Percentiles rank a stretch among this genome's conserved stretches.
Evolutionary conservation across 2,329 filamentous ascomycete species (phyloP).

Genomic region (Talaromyces sp.): DNA sequence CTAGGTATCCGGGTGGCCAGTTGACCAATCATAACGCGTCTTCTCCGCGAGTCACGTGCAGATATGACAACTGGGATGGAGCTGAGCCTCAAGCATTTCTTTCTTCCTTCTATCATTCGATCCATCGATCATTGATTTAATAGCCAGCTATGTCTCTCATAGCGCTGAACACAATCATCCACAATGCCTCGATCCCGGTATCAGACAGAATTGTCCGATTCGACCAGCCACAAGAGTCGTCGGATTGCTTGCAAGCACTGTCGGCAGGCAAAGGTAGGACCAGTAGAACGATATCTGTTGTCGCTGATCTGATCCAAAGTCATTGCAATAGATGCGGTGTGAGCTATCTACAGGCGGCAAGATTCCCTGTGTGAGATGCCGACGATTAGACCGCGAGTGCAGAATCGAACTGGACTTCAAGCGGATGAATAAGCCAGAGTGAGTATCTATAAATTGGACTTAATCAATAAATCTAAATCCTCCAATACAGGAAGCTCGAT

Average conservation of each 20-base stretch:
- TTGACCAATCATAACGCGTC: neutral
- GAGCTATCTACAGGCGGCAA: slow-evolving; percentile 12
- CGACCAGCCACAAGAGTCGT: neutral
- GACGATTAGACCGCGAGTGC: slow-evolving; percentile 13
- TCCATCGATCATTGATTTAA: neutral
- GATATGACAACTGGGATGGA: neutral
- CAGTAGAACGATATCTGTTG: neutral
- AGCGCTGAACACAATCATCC: neutral
- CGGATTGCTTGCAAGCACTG: slow-evolving; percentile 14
- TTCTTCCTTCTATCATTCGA: neutral
- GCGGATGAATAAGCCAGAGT: slow-evolving; percentile 16
- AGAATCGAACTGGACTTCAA: slow-evolving; percentile 13
- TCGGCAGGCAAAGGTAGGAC: slow-evolving; percentile 15
- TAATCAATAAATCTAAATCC: neutral
- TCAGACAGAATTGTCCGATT: neutral
- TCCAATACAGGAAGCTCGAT: slow-evolving; percentile 12
- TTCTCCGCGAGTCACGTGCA: neutral
- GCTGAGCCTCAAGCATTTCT: neutral
- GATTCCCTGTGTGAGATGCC: slow-evolving; percentile 13
- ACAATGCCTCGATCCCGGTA: slow-evolving; percentile 5
- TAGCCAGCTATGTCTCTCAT: neutral
- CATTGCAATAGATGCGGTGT: slow-evolving; percentile 13
- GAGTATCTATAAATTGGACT: neutral
- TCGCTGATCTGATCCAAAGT: neutral
- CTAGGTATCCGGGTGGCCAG: too few relatives aligned